A percentile compares a stretch with the other conserved stretches of the same genome.
Conservation (phyloP, 2,329 filamentous ascomycete genomes). For the Fusarium tanahbumbuense region DNA sequence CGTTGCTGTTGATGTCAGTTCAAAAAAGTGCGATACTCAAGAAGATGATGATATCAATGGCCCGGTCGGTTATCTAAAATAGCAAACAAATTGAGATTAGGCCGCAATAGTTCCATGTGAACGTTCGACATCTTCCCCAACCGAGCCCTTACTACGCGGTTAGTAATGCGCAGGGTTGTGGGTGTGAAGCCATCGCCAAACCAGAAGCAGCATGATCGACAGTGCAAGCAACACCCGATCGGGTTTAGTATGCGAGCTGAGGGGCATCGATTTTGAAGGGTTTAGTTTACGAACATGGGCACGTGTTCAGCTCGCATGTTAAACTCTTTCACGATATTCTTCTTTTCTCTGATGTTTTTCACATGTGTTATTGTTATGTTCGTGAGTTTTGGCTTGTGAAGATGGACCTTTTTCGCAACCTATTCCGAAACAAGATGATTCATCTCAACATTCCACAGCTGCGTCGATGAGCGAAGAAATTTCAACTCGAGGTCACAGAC, state of each 20-base stretch:
- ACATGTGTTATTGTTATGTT: not conserved
- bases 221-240: constrained; percentile 30
- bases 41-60: not conserved
- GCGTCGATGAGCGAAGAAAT: not conserved
- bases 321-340: not conserved
- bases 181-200: constrained; percentile 2
- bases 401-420: constrained; percentile 34
- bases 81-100: not conserved
- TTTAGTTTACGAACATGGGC: not conserved
- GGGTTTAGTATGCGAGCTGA: constrained; percentile 44
- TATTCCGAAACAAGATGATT: constrained; percentile 25
- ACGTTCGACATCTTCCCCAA: not conserved
- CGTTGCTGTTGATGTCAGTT: not conserved
- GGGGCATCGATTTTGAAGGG: not conserved
- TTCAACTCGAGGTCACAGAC: not conserved
- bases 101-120: not conserved
- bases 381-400: not conserved
- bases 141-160: not conserved
- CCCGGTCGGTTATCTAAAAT: not conserved
- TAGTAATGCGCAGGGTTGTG: not conserved
- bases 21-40: no score
- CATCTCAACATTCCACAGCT: not conserved
- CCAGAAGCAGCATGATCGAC: constrained; percentile 9
- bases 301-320: not conserved
- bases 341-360: not conserved